Percentiles rank a stretch among this genome's conserved stretches.
Evolutionary conservation across 306 rosid genomes (phyloP).

Genomic region (Crataegus laevigata): DNA sequence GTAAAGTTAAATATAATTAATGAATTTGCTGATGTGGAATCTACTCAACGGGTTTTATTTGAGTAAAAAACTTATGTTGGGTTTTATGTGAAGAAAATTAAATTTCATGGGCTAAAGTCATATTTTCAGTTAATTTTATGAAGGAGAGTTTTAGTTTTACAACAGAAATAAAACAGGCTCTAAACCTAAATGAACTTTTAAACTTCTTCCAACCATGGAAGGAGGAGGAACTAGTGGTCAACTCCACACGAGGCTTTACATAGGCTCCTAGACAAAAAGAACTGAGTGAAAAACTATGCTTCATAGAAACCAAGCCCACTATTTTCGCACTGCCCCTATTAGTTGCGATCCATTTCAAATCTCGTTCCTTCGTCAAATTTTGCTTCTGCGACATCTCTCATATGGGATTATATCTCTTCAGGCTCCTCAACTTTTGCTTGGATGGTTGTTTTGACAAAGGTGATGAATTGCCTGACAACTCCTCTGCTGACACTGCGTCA

Average conservation of each 20-base stretch:
- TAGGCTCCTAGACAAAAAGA: slow-evolving; percentile 17
- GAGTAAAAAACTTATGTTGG: too few species aligned
- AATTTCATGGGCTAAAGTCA: too few species aligned
- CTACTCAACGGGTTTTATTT: too few species aligned
- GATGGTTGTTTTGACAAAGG: slow-evolving; percentile 14
- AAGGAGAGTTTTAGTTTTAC: too few species aligned
- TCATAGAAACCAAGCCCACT: slow-evolving; percentile 13
- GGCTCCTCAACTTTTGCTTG: slow-evolving; percentile 10
- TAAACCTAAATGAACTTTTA: neutral
- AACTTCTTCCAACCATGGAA: neutral
- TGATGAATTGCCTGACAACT: slow-evolving; percentile 3
- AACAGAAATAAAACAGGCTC: neutral
- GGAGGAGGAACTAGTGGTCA: slow-evolving; percentile 7
- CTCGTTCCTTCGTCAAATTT: slow-evolving; percentile 1
- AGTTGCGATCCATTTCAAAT: neutral
- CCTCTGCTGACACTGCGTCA: neutral
- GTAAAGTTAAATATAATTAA: too few species aligned
- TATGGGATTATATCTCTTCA: neutral
- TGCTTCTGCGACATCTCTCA: neutral
- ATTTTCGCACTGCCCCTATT: slow-evolving; percentile 2
- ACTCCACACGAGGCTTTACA: slow-evolving; percentile 9
- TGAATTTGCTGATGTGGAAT: too few species aligned
- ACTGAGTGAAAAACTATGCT: neutral
- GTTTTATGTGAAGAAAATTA: too few species aligned
- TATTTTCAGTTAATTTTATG: too few species aligned